A percentile compares a stretch with the other conserved stretches of the same genome.
phyloP scores from a whole-genome alignment of 73 alveolate species.

The Durusdinium trenchii region DNA sequence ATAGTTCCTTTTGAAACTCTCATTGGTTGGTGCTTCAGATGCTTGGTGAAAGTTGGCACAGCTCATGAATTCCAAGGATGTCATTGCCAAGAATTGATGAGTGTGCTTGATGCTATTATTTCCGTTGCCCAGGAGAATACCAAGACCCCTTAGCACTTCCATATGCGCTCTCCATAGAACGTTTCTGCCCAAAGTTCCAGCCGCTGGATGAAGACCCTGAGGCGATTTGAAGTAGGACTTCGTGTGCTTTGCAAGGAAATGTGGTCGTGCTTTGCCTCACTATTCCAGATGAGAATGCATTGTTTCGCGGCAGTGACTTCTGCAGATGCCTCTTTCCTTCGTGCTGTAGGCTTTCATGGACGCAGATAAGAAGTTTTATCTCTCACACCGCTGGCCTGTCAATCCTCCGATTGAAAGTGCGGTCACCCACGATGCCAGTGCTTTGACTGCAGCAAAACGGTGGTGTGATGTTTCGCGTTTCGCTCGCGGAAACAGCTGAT shows the following conservation, averaged over 20 bases:
- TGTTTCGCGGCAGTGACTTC: neutral
- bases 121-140: conserved; percentile 43
- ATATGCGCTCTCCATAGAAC: conserved; percentile 75
- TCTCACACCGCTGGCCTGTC: conserved; percentile 58
- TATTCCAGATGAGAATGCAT: too few species aligned
- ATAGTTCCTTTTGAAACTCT: conserved; percentile 23
- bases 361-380: conserved; percentile 48
- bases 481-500: neutral
- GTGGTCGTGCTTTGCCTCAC: neutral
- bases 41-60: neutral
- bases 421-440: conserved; percentile 72
- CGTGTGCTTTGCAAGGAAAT: neutral
- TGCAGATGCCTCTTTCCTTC: neutral
- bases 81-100: too few species aligned
- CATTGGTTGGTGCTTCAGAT: conserved; percentile 63
- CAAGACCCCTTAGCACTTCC: conserved; percentile 89
- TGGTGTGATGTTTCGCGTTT: neutral
- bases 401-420: conserved; percentile 74
- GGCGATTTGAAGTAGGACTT: neutral
- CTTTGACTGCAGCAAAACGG: neutral
- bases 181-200: conserved; percentile 80
- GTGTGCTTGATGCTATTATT: too few species aligned
- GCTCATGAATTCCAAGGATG: neutral
- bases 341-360: conserved; percentile 56
- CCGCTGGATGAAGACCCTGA: conserved; percentile 94